Evolutionary conservation across 2,329 filamentous ascomycete species (phyloP).

Genomic region (Penicillium sclerotigenum): DNA sequence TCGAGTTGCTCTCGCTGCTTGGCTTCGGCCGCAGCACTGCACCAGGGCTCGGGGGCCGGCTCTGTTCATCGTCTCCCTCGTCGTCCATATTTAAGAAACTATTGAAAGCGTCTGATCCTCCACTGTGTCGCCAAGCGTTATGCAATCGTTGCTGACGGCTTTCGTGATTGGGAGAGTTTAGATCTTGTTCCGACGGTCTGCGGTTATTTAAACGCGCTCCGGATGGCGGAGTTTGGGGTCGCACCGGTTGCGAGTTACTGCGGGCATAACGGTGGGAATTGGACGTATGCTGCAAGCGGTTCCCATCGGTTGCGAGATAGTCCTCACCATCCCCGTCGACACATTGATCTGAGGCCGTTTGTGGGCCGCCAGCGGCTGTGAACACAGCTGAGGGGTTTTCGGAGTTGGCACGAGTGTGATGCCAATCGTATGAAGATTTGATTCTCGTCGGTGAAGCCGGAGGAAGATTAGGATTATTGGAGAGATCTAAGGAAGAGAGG

Average conservation of each 20-base stretch:
- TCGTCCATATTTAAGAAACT: constrained; percentile 45
- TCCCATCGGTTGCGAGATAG: constrained; percentile 32
- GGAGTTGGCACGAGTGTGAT: constrained; percentile 69
- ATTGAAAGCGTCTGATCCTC: constrained; percentile 42
- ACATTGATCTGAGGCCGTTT: constrained; percentile 33
- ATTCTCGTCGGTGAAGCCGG: constrained; percentile 53
- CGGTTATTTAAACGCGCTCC: constrained; percentile 35
- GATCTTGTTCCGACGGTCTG: constrained; percentile 30
- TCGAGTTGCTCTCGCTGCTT: constrained; percentile 31
- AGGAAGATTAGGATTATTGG: constrained; percentile 12
- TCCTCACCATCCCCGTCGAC: constrained; percentile 36
- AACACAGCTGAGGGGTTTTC: constrained; percentile 58
- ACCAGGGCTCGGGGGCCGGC: constrained; percentile 28
- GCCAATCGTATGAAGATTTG: constrained; percentile 60
- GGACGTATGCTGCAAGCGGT: constrained; percentile 32
- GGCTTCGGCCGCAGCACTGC: constrained; percentile 31
- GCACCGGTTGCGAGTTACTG: constrained; percentile 48
- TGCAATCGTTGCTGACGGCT: constrained; percentile 35
- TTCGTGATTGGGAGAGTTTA: constrained; percentile 31
- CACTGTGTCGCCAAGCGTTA: constrained; percentile 40
- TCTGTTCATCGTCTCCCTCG: constrained; percentile 34
- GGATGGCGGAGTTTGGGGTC: constrained; percentile 46
- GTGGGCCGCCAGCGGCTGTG: constrained; percentile 44
- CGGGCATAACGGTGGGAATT: constrained; percentile 48
- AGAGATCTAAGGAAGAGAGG: neutral